Percentiles rank a stretch among this genome's conserved stretches.
Evolutionary conservation across 768 basidiomycete species (phyloP).

Genomic region (Brasilioporus rufonigricans): DNA sequence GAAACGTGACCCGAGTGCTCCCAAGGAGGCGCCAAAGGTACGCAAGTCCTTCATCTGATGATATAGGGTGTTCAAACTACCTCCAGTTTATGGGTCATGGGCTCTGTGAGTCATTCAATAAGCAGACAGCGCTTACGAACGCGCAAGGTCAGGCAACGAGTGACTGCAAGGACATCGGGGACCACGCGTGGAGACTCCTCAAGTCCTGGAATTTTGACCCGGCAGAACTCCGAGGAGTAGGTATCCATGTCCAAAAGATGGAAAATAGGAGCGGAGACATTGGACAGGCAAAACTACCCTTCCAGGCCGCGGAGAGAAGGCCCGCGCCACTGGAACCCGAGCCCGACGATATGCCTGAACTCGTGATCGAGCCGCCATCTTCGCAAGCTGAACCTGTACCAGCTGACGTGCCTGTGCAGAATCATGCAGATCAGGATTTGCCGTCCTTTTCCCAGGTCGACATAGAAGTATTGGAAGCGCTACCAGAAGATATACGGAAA

Average conservation of each 20-base stretch:
- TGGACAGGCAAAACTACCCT: constrained; percentile 64
- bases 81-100: constrained; percentile 90
- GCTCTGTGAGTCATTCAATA: constrained; percentile 76
- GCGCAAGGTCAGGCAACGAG: constrained; percentile 69
- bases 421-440: constrained; percentile 36
- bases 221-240: constrained; percentile 86
- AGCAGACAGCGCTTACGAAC: constrained; percentile 59
- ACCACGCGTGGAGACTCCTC: constrained; percentile 74
- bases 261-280: constrained; percentile 47
- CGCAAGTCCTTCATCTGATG: constrained; percentile 2
- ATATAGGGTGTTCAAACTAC: neutral
- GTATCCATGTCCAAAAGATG: constrained; percentile 87
- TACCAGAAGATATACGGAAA: constrained; percentile 65
- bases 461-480: constrained; percentile 61
- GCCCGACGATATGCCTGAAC: constrained; percentile 8
- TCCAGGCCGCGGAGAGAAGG: constrained; percentile 35
- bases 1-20: constrained; percentile 82
- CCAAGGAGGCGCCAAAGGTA: constrained; percentile 89
- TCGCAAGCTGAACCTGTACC: constrained; percentile 26
- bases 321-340: constrained; percentile 1
- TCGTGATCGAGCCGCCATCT: constrained; percentile 34
- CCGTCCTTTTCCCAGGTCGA: constrained; percentile 80
- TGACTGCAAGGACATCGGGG: constrained; percentile 67
- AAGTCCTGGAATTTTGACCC: constrained; percentile 75
- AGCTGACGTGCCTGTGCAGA: constrained; percentile 5